These are phyloP conservation scores for Populus hybrid DNA, from an alignment of 441 rosid genomes.

Conservation along the genomic window DNA sequence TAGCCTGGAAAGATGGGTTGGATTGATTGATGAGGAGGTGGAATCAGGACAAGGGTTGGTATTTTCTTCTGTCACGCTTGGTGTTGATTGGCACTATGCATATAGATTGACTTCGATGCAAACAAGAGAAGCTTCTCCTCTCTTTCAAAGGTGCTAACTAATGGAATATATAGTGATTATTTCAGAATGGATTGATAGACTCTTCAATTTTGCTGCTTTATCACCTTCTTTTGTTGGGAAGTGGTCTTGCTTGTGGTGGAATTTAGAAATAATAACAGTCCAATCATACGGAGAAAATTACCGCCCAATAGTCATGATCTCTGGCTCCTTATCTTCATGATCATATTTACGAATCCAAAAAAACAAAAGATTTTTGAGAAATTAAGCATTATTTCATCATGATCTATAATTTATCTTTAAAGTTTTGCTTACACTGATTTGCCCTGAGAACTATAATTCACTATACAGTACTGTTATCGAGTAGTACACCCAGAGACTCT, in stretches of 20 bases:
- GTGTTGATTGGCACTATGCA: conserved; percentile 13
- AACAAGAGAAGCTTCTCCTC: conserved; percentile 4
- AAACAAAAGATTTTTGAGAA: too few species aligned
- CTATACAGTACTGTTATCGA: too few species aligned
- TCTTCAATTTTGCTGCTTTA: neutral
- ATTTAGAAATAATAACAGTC: neutral
- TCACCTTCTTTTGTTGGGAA: too few species aligned
- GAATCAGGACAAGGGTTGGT: conserved; percentile 17
- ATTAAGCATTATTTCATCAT: too few species aligned
- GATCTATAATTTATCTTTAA: too few species aligned
- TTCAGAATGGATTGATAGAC: neutral
- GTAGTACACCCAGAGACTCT: neutral
- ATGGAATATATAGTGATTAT: conserved; percentile 13
- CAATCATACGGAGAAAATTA: too few species aligned
- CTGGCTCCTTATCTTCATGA: too few species aligned
- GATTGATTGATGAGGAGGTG: neutral
- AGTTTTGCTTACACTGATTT: too few species aligned
- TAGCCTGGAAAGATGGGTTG: neutral
- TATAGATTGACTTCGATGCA: conserved; percentile 13
- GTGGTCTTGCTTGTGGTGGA: neutral
- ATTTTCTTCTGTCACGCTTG: neutral
- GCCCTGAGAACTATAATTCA: too few species aligned
- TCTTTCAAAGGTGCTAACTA: conserved; percentile 4
- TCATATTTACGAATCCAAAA: too few species aligned
- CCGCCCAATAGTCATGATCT: too few species aligned